Evolutionary conservation across 2,329 filamentous ascomycete genomes (phyloP), one percentile per base, ranked within the genome.

Genomic region (Albifimbria verrucaria): DNA sequence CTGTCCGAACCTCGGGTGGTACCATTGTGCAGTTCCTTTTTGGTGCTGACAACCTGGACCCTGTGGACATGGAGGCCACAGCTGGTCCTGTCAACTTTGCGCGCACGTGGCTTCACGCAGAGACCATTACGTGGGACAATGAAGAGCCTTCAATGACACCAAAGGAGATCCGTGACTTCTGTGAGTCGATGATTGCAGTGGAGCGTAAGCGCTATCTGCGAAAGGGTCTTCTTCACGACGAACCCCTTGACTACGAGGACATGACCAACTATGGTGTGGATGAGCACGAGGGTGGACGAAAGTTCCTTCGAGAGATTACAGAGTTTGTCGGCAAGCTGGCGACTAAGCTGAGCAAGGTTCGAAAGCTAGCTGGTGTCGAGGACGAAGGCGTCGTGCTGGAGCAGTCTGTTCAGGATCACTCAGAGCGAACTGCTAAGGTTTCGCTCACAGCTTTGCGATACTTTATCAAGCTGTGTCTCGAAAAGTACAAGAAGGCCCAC

Each of bases 1-100:
- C 94, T 0, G 93, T 99, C 1, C 85, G 94, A 52, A 97, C 93
- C 24, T 97, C 92, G 1, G 88, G 87, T 2, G 89, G 89, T 7
- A 87, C 86, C 26, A 88, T 99, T 55, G 92, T 99, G 2, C 94
- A 99, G 68, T 97, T 99, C 74, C 92, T 96, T 66, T 99, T 96
- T 63, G 94, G 94, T 68, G 94, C 94, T 26, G 94, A 99, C 65
- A 92, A 93, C 58, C 78, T 99, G 26, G 94, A 99, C 68, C 94
- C 94, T 2, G 89, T 97, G 20, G 92, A 97, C 66, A 99, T 99
- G 93, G 94, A 99, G 70, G 94, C 92, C 43, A 87, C 88, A 57
- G 93, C 91, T 7, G 90, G 90, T 62, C 94, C 94, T 4, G 94
- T 99, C 49, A 83, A 97, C 65, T 97, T 97, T 65, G 85, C 90